These are phyloP conservation scores for Rhodamnia rubescens DNA, from an alignment of 345 rosid genomes.

Conservation along the genomic window DNA sequence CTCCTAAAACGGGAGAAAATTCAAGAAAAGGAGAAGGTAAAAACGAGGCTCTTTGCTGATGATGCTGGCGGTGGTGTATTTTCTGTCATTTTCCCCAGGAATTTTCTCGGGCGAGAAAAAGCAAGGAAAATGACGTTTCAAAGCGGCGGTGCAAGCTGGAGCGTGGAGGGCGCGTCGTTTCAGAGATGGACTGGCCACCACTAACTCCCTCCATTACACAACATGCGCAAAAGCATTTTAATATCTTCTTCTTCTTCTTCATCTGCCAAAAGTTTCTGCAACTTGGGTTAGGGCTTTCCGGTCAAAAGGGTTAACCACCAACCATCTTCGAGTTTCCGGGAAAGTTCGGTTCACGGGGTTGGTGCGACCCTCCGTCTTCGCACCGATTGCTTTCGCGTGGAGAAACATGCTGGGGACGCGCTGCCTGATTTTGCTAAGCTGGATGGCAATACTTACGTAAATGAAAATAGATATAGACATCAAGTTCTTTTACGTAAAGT, in stretches of 20 bases:
- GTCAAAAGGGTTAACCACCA: not conserved
- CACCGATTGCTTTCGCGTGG: not conserved
- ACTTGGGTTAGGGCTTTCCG: not conserved
- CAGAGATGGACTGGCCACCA: not conserved
- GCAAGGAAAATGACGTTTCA: not conserved
- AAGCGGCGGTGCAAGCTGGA: not conserved
- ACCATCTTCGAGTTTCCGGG: not conserved
- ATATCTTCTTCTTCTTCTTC: not conserved
- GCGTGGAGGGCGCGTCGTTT: not conserved
- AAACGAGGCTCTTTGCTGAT: not conserved
- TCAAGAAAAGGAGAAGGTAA: not conserved
- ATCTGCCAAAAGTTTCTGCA: not conserved
- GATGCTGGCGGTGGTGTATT: too few relatives aligned
- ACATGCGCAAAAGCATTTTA: not conserved
- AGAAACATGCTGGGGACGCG: not conserved
- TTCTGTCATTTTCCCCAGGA: not conserved
- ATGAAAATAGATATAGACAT: not conserved
- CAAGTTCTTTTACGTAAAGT: not conserved
- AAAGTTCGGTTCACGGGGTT: not conserved
- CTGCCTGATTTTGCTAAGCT: not conserved
- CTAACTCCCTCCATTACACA: not conserved
- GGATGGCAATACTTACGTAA: not conserved
- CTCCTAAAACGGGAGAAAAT: not conserved
- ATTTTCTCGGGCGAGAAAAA: not conserved
- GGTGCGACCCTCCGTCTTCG: not conserved